Evolutionary conservation across 23 red algal species (phyloP).

Genomic region (Gracilaria caudata): DNA sequence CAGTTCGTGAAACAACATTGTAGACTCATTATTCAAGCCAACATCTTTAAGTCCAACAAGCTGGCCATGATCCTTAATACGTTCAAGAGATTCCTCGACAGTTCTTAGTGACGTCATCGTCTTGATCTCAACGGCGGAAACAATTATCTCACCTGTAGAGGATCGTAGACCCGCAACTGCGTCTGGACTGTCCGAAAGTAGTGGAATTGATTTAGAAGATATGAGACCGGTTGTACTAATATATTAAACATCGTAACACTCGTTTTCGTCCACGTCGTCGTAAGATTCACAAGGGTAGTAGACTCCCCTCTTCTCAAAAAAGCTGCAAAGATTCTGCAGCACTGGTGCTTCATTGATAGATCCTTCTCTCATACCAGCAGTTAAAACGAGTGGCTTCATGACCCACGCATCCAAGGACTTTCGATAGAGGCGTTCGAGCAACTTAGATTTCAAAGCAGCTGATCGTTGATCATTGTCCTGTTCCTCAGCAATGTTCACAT

Average conservation of each 20-base stretch:
- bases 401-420: background rate
- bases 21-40: background rate
- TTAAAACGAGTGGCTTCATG: background rate
- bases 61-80: background rate
- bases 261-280: background rate
- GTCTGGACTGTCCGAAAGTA: constrained; percentile 15
- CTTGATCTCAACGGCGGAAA: constrained; percentile 17
- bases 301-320: background rate
- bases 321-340: background rate
- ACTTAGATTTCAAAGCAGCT: background rate
- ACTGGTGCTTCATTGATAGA: background rate
- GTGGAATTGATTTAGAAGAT: background rate
- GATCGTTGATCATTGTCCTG: background rate
- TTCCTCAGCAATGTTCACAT: background rate
- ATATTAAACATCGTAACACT: background rate
- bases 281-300: background rate
- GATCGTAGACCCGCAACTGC: background rate
- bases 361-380: background rate
- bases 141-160: background rate
- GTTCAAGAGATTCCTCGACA: background rate
- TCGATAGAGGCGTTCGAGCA: background rate
- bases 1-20: constrained; percentile 3
- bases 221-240: constrained; percentile 19
- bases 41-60: background rate
- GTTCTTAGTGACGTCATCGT: constrained; percentile 20